A percentile compares a stretch with the other conserved stretches of the same genome.
Evolutionary conservation across 1,284 basidiomycete species (phyloP).

Genomic region (Melampsora americana): DNA sequence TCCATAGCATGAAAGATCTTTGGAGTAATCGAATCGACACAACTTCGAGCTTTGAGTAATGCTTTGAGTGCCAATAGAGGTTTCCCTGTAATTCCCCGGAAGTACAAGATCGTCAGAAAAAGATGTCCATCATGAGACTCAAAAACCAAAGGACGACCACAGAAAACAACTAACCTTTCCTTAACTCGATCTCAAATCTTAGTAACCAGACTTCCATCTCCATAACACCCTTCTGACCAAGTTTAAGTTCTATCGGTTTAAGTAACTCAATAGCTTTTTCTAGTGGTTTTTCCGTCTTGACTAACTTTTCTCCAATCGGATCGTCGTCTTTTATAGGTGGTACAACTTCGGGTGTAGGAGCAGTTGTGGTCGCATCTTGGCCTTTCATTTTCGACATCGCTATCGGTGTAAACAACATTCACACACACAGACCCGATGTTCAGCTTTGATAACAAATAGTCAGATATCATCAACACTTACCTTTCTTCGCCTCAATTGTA

Average conservation of each 20-base stretch:
- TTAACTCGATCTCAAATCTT: constrained; percentile 40
- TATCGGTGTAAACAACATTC: not conserved
- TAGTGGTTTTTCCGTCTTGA: constrained; percentile 67
- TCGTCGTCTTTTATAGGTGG: constrained; percentile 64
- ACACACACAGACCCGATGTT: no score
- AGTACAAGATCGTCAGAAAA: not conserved
- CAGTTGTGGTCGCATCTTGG: constrained; percentile 7
- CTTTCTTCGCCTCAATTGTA: constrained; percentile 40
- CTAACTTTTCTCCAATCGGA: constrained; percentile 70
- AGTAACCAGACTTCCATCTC: constrained; percentile 9
- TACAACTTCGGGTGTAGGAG: constrained; percentile 17
- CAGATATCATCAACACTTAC: not conserved
- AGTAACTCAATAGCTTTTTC: constrained; percentile 73
- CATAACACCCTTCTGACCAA: constrained; percentile 3
- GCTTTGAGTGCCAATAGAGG: constrained; percentile 30
- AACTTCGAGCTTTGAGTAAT: constrained; percentile 26
- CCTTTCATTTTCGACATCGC: constrained; percentile 30
- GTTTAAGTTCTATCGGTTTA: constrained; percentile 61
- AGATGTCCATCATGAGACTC: not conserved
- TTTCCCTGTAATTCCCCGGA: constrained; percentile 14
- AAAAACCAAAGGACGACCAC: not conserved
- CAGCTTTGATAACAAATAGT: no score
- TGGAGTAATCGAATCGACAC: no score
- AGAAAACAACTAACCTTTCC: constrained; percentile 20
- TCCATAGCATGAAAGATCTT: no score